A percentile compares a stretch with the other conserved stretches of the same genome.
phyloP scores from a whole-genome alignment of 2,329 filamentous ascomycete genomes.

The Colletotrichum tofieldiae region DNA sequence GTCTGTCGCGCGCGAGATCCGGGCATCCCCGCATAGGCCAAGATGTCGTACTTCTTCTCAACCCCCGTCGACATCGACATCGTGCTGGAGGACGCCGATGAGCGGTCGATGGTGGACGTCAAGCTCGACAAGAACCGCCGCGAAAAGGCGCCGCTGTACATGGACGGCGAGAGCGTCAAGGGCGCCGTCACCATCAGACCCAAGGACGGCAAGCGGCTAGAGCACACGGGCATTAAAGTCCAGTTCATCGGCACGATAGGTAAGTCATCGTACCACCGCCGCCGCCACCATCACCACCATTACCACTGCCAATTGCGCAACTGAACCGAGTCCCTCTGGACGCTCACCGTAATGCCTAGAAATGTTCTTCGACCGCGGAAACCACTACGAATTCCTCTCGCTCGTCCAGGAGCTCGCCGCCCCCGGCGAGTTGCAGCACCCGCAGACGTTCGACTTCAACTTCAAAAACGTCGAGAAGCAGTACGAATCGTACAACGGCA shows the following conservation, averaged over 20 bases:
- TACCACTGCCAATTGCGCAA: background rate
- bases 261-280: slow-evolving; percentile 55
- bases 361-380: slow-evolving; percentile 99
- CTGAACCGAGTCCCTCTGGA: slow-evolving; percentile 4
- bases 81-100: slow-evolving; percentile 94
- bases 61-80: slow-evolving; percentile 99
- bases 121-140: slow-evolving; percentile 98
- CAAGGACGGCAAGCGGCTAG: slow-evolving; percentile 97
- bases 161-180: slow-evolving; percentile 98
- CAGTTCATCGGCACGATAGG: slow-evolving; percentile 99
- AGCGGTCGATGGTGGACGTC: slow-evolving; percentile 95
- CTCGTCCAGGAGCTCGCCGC: slow-evolving; percentile 97
- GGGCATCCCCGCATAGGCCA: slow-evolving; percentile 45
- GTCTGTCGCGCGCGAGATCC: slow-evolving; percentile 18
- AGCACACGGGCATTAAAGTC: slow-evolving; percentile 99
- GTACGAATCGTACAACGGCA: slow-evolving; percentile 99
- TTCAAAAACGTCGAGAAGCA: slow-evolving; percentile 99
- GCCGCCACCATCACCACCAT: slow-evolving; percentile 29
- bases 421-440: slow-evolving; percentile 97
- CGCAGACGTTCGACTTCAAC: slow-evolving; percentile 98
- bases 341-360: slow-evolving; percentile 66
- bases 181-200: slow-evolving; percentile 94
- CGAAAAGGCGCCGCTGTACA: slow-evolving; percentile 96
- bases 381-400: slow-evolving; percentile 99
- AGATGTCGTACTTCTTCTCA: slow-evolving; percentile 98